Base-by-base conservation (phyloP, 169 alveolate species). In the Theileria equi region DNA sequence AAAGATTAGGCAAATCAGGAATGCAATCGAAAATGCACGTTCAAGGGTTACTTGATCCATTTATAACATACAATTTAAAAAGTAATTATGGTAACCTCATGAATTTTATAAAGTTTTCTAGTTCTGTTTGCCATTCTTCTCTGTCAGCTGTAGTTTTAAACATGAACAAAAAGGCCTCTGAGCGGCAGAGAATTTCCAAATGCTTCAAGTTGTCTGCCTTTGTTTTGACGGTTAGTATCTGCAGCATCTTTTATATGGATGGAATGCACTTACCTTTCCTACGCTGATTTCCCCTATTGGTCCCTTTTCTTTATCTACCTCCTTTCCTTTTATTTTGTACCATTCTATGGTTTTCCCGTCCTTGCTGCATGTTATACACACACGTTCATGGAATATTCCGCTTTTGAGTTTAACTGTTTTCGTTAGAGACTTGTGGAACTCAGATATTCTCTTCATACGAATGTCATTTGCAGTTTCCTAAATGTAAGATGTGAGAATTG, bases 81-180 rank as follows among this genome's bases (percentile, higher is more conserved):
- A n/a, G n/a, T n/a, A n/a, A n/a, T n/a, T n/a, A n/a, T n/a, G n/a
- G 41, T 67, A 69, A 55, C 53, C 49, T 57, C 77, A 60, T 68
- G 38, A 48, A 55, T 69, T 80, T 84, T 57, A 49, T 50, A 47
- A 84, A 80, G n/a, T 74, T 55, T 44, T 84, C 89, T 32, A 84
- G 69, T 44, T 80, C 71, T 36, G 48, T 80, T 57, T 84, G 91
- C 91, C 91, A 84, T 57, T 78, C 64, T 38, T 79, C 91, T 35
- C 91, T 62, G 36, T 84, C 91, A 21, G 79, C 89, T 19, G 82
- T 32, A 2, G 91, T 78, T 59, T 79, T 84, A 74, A 84, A 84
- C 67, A 57, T 64, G 63, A 84, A 80, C 29, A 80, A 44, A 40
- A 72, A 84, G n/a, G 73, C 47, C 41, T 61, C 76, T 49, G 77